Conservation (phyloP, 352 stramenopile genomes). For the Pythium biforme region DNA sequence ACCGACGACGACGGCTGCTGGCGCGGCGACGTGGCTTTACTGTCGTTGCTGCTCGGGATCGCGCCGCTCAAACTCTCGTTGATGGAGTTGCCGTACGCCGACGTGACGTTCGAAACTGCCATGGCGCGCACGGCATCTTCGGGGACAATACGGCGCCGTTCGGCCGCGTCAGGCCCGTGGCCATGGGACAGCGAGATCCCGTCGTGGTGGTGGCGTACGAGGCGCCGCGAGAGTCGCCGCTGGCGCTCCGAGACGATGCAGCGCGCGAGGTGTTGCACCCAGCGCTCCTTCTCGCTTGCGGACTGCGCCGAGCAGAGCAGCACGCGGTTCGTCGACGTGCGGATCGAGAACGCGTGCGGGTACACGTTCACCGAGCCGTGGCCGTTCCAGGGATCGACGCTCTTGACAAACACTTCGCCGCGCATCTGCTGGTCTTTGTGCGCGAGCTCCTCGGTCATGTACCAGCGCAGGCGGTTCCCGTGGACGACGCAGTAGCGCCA, state of each 20-base stretch:
- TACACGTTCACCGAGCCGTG: constrained; percentile 51
- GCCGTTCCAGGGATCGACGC: constrained; percentile 59
- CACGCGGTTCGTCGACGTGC: constrained; percentile 50
- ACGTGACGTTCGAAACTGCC: constrained; percentile 3
- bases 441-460: constrained; percentile 54
- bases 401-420: constrained; percentile 60
- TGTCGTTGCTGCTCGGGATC: not conserved
- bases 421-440: constrained; percentile 45
- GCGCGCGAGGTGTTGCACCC: constrained; percentile 40
- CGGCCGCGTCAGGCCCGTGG: constrained; percentile 27
- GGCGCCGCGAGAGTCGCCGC: constrained; percentile 17
- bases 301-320: constrained; percentile 60
- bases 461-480: constrained; percentile 64
- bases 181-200: constrained; percentile 3
- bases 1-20: constrained; percentile 18
- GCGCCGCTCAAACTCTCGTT: constrained; percentile 8
- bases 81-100: constrained; percentile 7
- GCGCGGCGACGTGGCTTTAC: constrained; percentile 1
- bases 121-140: constrained; percentile 42
- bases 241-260: constrained; percentile 31
- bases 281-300: constrained; percentile 40
- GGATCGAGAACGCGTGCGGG: constrained; percentile 59
- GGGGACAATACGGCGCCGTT: constrained; percentile 48
- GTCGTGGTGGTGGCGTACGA: constrained; percentile 24
- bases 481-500: constrained; percentile 72